phyloP scores from a whole-genome alignment of 768 basidiomycete species.

The Dacryopinax spathularia region DNA sequence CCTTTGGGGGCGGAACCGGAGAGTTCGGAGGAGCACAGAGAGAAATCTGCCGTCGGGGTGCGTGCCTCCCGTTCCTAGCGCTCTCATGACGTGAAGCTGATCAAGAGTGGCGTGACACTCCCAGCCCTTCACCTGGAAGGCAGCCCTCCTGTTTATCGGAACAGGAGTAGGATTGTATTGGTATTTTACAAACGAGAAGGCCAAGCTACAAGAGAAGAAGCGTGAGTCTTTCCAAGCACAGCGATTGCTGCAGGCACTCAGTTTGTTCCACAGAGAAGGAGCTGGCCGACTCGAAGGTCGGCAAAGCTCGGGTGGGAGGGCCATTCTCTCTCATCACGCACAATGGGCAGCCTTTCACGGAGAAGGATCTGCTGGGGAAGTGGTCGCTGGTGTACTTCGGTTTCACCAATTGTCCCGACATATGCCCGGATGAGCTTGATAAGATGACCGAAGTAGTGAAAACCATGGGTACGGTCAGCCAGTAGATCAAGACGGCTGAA shows the following conservation, averaged over 20 bases:
- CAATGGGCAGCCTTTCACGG: constrained; percentile 56
- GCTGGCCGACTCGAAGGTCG: constrained; percentile 54
- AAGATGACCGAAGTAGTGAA: constrained; percentile 74
- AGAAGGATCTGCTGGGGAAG: constrained; percentile 71
- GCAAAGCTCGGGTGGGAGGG: constrained; percentile 80
- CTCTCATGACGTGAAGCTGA: neutral
- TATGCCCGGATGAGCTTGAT: constrained; percentile 95
- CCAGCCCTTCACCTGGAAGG: constrained; percentile 83
- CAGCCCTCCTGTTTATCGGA: constrained; percentile 69
- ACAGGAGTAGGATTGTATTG: constrained; percentile 69
- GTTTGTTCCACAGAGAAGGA: constrained; percentile 45
- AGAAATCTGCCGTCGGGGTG: neutral
- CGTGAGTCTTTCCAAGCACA: constrained; percentile 33
- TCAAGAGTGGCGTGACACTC: neutral
- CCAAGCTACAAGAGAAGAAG: constrained; percentile 55
- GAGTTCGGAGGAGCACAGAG: neutral
- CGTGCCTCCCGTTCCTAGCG: neutral
- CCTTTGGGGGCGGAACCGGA: neutral
- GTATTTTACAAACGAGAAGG: constrained; percentile 85
- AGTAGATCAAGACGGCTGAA: too few species aligned
- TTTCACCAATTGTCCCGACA: constrained; percentile 99
- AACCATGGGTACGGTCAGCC: constrained; percentile 45
- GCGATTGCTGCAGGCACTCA: neutral
- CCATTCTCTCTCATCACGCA: constrained; percentile 67
- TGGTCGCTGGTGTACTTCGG: constrained; percentile 86